Base-by-base conservation (phyloP, 257 asterid genomes). In the Datura wrightii region DNA sequence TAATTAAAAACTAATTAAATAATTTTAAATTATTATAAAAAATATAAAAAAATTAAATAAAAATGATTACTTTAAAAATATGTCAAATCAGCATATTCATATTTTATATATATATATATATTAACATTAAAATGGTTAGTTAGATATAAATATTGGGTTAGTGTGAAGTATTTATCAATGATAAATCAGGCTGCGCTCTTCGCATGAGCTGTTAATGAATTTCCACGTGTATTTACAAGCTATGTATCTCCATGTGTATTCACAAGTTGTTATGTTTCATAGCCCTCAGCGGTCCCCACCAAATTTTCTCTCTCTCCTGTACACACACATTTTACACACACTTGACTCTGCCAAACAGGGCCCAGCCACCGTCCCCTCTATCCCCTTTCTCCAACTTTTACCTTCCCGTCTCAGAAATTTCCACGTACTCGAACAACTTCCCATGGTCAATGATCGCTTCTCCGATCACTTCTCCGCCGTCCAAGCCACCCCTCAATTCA, bases 271-370 rank as follows among this genome's bases (percentile, higher is more conserved):
- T 24, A 24, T 74, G 80, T 72, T 46, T 72, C 56, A 50, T 59
- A 11, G 11, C 19, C 42, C 34, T 69, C 34, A 69, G 53, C 53
- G 78, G 44, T 62, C 53, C 79, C 80, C 44, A 74, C 42, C 59
- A 74, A 24, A 3, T 60, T 60, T 34, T 39, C 4, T 39, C 4
- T 39, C 42, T 39, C 4, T 39, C 42, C 6, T 44, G 4, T 41
- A 2, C 59, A 10, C 8, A 74, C 13, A 48, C 60, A 48, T 48
- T 74, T 48, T 74, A 48, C 81, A 74, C 81, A 11, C 60, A 50
- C 42, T 48, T 48, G 81, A 74, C 19, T 74, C 80, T 14, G 80
- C 80, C 59, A 72, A 74, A 74, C 42, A 14, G 80, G 81, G 42
- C 60, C 44, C 81, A 72, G 46, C 59, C 60, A 74, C 60, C 60